phyloP scores from a whole-genome alignment of 306 rosid genomes.

The Glycyrrhiza uralensis region DNA sequence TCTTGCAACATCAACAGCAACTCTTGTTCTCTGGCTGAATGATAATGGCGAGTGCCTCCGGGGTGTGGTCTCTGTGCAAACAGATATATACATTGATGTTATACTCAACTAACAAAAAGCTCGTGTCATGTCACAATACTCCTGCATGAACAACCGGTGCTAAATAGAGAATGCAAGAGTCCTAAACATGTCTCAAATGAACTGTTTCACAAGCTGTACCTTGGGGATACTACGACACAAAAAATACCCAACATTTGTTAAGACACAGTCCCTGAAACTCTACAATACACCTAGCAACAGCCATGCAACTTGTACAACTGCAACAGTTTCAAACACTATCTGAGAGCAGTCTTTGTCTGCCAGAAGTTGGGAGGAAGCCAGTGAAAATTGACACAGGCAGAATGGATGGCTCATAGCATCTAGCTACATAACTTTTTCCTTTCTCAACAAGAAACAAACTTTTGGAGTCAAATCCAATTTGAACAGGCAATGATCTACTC shows the following conservation, averaged over 20 bases:
- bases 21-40: slow-evolving; percentile 77
- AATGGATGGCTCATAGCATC: neutral
- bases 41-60: slow-evolving; percentile 79
- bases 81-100: slow-evolving; percentile 29
- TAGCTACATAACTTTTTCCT: neutral
- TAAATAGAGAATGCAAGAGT: slow-evolving; percentile 24
- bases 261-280: slow-evolving; percentile 1
- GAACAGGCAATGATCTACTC: neutral
- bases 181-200: neutral
- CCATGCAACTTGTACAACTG: slow-evolving; percentile 5
- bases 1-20: slow-evolving; percentile 74
- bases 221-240: neutral
- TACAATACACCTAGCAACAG: neutral
- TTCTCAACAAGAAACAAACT: neutral
- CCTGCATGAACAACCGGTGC: neutral
- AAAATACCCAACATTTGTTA: neutral
- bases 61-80: slow-evolving; percentile 82
- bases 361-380: neutral
- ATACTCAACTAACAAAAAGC: slow-evolving; percentile 22
- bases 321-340: slow-evolving; percentile 1
- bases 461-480: neutral
- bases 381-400: neutral
- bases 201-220: slow-evolving; percentile 1
- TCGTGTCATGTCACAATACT: slow-evolving; percentile 17
- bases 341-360: neutral